Conservation (phyloP, 2,329 filamentous ascomycete genomes). For the Neopestalotiopsis sp. region DNA sequence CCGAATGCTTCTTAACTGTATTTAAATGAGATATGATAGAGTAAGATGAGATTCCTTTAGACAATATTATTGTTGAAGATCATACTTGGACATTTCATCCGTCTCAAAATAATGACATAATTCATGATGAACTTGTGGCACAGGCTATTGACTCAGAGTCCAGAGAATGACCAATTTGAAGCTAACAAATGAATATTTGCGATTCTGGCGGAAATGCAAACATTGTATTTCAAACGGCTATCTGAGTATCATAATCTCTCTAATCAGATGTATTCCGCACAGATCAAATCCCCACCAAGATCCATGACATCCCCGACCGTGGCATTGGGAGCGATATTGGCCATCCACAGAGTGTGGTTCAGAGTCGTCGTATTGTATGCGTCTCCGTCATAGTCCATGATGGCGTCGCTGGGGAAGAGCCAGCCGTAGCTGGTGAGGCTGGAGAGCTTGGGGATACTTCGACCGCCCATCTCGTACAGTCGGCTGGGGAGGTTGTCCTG, state of each 20-base stretch:
- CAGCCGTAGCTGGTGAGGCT: background rate
- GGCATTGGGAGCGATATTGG: conserved; percentile 38
- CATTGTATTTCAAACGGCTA: background rate
- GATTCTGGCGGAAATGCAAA: background rate
- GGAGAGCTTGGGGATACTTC: background rate
- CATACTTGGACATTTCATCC: too few relatives aligned
- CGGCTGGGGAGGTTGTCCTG: background rate
- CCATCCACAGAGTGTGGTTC: conserved; percentile 10
- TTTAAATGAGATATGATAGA: too few relatives aligned
- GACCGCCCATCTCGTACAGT: conserved; percentile 13
- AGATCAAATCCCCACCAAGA: conserved; percentile 22
- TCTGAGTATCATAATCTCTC: background rate
- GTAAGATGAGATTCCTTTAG: too few relatives aligned
- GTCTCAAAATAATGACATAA: too few relatives aligned
- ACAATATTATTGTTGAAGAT: too few relatives aligned
- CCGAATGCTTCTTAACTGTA: background rate
- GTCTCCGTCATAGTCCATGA: conserved; percentile 23
- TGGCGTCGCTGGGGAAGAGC: conserved; percentile 15
- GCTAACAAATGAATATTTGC: too few relatives aligned
- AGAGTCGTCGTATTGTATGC: background rate
- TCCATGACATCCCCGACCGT: conserved; percentile 29
- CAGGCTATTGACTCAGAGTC: too few relatives aligned
- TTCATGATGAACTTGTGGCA: too few relatives aligned
- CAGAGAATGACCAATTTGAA: too few relatives aligned
- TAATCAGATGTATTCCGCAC: conserved; percentile 24